These are phyloP conservation scores for Rhododendron ferrugineum DNA, from an alignment of 148 eudicot genomes.

Conservation along the genomic window DNA sequence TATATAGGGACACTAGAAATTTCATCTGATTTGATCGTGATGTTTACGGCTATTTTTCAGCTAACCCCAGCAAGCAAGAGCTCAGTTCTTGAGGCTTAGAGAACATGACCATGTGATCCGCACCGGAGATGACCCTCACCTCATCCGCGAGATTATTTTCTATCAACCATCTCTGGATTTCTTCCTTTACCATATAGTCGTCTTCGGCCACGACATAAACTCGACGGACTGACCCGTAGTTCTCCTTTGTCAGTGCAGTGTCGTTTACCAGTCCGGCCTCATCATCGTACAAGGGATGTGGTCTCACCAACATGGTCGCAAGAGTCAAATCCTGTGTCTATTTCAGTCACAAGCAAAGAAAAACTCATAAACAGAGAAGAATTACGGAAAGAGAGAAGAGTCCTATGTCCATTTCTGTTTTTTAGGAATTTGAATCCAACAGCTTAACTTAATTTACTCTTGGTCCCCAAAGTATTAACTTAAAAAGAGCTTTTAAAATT, in stretches of 20 bases:
- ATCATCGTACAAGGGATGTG: background rate
- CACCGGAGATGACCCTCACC: conserved; percentile 13
- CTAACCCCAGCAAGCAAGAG: conserved; percentile 11
- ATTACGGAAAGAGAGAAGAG: too few relatives aligned
- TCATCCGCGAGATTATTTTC: conserved; percentile 22
- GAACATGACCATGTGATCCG: conserved; percentile 36
- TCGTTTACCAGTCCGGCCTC: background rate
- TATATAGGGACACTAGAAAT: too few relatives aligned
- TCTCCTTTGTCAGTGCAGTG: conserved; percentile 14
- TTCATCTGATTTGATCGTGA: background rate
- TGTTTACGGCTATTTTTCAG: background rate
- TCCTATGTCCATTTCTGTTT: too few relatives aligned
- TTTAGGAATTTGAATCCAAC: background rate
- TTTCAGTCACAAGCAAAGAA: background rate
- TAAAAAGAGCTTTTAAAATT: too few relatives aligned
- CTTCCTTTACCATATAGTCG: conserved; percentile 9
- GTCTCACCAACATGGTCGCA: conserved; percentile 33
- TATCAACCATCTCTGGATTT: conserved; percentile 26
- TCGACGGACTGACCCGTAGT: conserved; percentile 24
- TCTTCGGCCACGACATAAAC: conserved; percentile 18
- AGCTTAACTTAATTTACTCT: background rate
- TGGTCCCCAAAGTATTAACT: background rate
- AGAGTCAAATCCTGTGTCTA: conserved; percentile 16
- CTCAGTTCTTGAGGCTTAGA: conserved; percentile 24
- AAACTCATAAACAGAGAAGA: background rate